Evolutionary conservation across 768 basidiomycete species (phyloP).

Genomic region (Naematelia encephala): DNA sequence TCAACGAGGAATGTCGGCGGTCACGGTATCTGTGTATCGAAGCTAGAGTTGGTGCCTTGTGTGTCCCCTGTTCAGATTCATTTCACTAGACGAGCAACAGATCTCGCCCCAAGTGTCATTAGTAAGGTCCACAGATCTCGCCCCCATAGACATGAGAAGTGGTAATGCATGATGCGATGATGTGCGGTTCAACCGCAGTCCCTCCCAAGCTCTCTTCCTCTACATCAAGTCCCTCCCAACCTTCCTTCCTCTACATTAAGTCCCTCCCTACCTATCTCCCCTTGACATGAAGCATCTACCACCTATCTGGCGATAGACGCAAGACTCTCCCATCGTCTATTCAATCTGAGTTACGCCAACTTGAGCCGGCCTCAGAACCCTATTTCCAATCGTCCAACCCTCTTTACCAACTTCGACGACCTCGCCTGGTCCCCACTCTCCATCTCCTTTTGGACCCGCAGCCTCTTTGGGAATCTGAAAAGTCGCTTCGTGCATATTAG

Average conservation of each 20-base stretch:
- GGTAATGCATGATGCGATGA: background rate
- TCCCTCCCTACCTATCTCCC: background rate
- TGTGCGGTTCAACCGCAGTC: background rate
- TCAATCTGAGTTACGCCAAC: constrained; percentile 80
- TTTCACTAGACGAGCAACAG: too few relatives aligned
- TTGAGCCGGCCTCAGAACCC: constrained; percentile 88
- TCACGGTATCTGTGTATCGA: too few relatives aligned
- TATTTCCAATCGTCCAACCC: constrained; percentile 91
- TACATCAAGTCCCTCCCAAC: background rate
- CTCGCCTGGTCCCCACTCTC: constrained; percentile 61
- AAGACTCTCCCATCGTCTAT: too few relatives aligned
- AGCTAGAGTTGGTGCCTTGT: too few relatives aligned
- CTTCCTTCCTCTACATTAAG: background rate
- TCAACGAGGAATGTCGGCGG: too few relatives aligned
- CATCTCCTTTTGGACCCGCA: constrained; percentile 70
- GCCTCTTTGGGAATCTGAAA: constrained; percentile 70
- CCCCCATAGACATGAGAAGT: background rate
- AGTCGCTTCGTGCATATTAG: constrained; percentile 90
- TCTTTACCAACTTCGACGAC: constrained; percentile 86
- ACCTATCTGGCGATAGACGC: too few relatives aligned
- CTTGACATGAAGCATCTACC: too few relatives aligned
- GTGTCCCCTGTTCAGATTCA: too few relatives aligned
- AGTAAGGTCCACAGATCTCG: too few relatives aligned
- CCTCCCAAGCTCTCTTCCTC: background rate
- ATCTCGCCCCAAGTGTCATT: too few relatives aligned